Evolutionary conservation across 2,329 filamentous ascomycete genomes (phyloP), one percentile per base, ranked within the genome.

Genomic region (Graphiopsis chlorocephala): DNA sequence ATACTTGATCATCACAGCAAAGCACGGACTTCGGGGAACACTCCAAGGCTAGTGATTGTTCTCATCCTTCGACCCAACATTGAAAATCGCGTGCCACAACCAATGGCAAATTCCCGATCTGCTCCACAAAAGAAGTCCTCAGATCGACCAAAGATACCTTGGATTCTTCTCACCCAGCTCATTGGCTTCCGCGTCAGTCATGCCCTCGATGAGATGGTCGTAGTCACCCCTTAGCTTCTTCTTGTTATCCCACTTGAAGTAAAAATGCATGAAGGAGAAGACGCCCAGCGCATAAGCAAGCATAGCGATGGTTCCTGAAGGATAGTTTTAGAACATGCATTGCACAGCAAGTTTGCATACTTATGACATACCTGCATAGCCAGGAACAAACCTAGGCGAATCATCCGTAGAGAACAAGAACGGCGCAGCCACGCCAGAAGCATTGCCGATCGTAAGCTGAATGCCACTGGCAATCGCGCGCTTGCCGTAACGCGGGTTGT

Each of bases 401-500:
- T 69, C 65, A 26, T 58, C 28, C 6, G 31, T 55, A 4, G 38
- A 80, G 70, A 92, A 97, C 70, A 97, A 91, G 75, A 96, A 96
- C 68, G 85, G 38, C n/a, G 52, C 61, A 86, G 92, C 89, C 68
- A 93, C 89, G 1, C 90, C 90, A 14, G 87, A 84, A 15, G 83
- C 81, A 69, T 93, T 93, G 2, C 89, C 90, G 61, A 89, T 83
- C 0, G 86, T 90, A 33, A 92, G 79, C 73, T 92, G 89, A 73
- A 92, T 73, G 0, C 88, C 90, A 1, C 86, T 90, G 0, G 88
- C 89, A 0, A 88, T 90, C 0, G 90, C 90, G 31, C 90, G 82
- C 75, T 93, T 93, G 11, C 90, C 90, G 69, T 92, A 93, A 10
- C 90, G 82, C 1, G 91, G 90, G 17, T 85, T 83, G 66, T 92